phyloP scores from a whole-genome alignment of 345 rosid species.

The Salix udensis region DNA sequence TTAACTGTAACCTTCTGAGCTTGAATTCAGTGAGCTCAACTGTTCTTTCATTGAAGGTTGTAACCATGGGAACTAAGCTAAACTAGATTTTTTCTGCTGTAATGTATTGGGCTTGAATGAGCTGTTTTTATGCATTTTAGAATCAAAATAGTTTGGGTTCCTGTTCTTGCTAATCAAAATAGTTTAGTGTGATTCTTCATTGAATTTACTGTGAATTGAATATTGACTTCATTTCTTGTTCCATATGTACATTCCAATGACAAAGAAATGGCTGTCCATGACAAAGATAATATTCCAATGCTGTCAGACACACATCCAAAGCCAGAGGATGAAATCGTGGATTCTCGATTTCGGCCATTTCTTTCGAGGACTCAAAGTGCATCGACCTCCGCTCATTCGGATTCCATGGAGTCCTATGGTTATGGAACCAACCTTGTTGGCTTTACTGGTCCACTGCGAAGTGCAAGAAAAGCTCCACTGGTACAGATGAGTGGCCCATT shows the following conservation, averaged over 20 bases:
- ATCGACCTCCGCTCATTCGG: conserved; percentile 55
- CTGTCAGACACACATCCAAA: conserved; percentile 38
- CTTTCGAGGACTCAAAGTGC: conserved; percentile 49
- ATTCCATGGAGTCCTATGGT: conserved; percentile 44
- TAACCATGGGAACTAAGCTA: not conserved
- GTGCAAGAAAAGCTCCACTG: conserved; percentile 48
- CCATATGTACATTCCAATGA: conserved; percentile 20
- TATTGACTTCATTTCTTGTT: not conserved
- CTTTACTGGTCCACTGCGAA: conserved; percentile 78
- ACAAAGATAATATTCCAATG: conserved; percentile 68
- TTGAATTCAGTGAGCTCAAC: not conserved
- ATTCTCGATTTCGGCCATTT: conserved; percentile 36
- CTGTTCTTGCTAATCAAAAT: not conserved
- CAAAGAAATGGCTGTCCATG: conserved; percentile 41
- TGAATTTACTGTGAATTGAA: not conserved
- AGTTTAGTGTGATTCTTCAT: not conserved
- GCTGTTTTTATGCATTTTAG: not conserved
- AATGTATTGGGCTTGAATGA: not conserved
- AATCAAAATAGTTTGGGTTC: not conserved
- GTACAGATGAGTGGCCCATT: conserved; percentile 75
- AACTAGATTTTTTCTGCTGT: not conserved
- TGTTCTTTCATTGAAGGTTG: not conserved
- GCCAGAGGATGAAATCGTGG: conserved; percentile 21
- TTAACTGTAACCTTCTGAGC: not conserved
- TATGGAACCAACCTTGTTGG: conserved; percentile 43